Conservation (phyloP, 169 alveolate genomes). For the Eimeria necatrix region DNA sequence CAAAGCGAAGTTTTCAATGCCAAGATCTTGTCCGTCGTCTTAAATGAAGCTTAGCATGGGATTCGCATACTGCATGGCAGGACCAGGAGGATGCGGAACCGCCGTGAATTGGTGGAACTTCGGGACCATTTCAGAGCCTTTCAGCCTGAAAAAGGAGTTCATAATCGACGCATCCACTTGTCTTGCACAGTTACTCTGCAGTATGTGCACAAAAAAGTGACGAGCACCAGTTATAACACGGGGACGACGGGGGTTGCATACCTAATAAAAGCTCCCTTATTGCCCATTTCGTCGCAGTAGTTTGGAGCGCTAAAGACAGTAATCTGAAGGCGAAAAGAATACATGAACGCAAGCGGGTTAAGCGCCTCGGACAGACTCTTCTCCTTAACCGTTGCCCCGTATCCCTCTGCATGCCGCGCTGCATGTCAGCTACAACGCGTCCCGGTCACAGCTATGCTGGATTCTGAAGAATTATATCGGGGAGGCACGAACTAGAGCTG, state of each 20-base stretch:
- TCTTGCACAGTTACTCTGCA: background rate
- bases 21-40: background rate
- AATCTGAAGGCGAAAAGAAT: constrained; percentile 81
- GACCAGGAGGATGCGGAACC: constrained; percentile 96
- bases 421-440: background rate
- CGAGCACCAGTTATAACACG: background rate
- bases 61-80: constrained; percentile 96
- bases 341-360: background rate
- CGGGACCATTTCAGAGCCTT: constrained; percentile 95
- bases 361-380: background rate
- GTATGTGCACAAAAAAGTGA: background rate
- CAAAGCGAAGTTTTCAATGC: background rate
- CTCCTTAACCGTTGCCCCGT: background rate
- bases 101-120: constrained; percentile 94
- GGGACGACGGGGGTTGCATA: background rate
- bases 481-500: background rate
- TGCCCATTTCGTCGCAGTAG: constrained; percentile 99
- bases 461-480: background rate
- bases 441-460: background rate
- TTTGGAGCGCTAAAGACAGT: constrained; percentile 99
- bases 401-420: background rate
- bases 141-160: constrained; percentile 81
- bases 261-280: constrained; percentile 93
- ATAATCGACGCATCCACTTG: background rate
- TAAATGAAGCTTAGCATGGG: constrained; percentile 77